Conservation (phyloP, 2,329 filamentous ascomycete genomes). For the Huntiella savannae region DNA sequence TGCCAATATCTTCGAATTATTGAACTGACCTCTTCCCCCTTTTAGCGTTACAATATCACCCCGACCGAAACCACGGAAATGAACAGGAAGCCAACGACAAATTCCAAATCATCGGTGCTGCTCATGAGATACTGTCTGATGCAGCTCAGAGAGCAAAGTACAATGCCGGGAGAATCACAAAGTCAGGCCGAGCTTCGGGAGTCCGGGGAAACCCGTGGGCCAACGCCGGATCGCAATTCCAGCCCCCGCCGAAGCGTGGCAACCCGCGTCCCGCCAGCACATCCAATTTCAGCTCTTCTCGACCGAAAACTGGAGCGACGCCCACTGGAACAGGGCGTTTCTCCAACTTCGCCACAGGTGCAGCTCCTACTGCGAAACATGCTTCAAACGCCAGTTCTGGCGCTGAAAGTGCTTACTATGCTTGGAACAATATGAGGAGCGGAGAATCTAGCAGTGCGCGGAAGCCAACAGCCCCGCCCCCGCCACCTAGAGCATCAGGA, state of each 20-base stretch:
- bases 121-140: slow-evolving; percentile 53
- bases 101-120: slow-evolving; percentile 73
- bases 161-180: slow-evolving; percentile 22
- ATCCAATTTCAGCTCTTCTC: neutral
- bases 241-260: slow-evolving; percentile 28
- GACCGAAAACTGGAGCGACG: slow-evolving; percentile 10
- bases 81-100: slow-evolving; percentile 63
- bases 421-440: slow-evolving; percentile 25
- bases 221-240: slow-evolving; percentile 29
- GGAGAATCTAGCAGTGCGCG: slow-evolving; percentile 1
- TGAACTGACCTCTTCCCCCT: neutral
- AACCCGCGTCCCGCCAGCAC: slow-evolving; percentile 12
- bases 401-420: slow-evolving; percentile 23
- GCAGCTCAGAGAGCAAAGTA: slow-evolving; percentile 32
- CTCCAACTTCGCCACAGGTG: slow-evolving; percentile 22
- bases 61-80: slow-evolving; percentile 70
- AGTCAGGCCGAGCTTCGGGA: slow-evolving; percentile 27
- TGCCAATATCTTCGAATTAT: neutral
- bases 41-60: slow-evolving; percentile 65
- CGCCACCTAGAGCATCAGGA: slow-evolving; percentile 17
- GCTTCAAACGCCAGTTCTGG: slow-evolving; percentile 19
- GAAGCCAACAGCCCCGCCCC: slow-evolving; percentile 16
- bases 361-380: slow-evolving; percentile 26
- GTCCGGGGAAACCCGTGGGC: slow-evolving; percentile 39
- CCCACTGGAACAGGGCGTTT: slow-evolving; percentile 13